Evolutionary conservation across 2,329 filamentous ascomycete species (phyloP).

Genomic region (Hysterium pulicare): DNA sequence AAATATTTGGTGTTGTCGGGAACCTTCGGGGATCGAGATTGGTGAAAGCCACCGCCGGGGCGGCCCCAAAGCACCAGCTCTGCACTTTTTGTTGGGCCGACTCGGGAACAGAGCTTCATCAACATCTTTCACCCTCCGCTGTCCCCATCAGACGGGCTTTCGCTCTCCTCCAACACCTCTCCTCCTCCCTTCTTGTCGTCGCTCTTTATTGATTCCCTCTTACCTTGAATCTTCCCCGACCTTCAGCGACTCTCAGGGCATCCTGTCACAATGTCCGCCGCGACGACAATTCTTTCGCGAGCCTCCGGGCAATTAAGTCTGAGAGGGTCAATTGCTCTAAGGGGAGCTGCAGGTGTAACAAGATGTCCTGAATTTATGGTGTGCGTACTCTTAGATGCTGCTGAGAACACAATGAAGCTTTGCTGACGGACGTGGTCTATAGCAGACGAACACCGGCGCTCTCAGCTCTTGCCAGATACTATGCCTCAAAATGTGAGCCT

Average conservation of each 20-base stretch:
- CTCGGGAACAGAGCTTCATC: neutral
- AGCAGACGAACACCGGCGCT: conserved; percentile 50
- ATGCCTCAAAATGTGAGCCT: conserved; percentile 64
- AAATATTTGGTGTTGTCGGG: too few relatives aligned
- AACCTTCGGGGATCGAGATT: too few relatives aligned
- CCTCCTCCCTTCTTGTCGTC: conserved; percentile 25
- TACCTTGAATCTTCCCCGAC: conserved; percentile 9
- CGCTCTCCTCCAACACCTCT: neutral
- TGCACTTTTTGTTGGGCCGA: conserved; percentile 4
- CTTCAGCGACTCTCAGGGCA: conserved; percentile 15
- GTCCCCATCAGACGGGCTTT: neutral
- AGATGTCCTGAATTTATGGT: conserved; percentile 25
- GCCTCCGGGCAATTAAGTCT: conserved; percentile 43
- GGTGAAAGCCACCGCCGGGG: too few relatives aligned
- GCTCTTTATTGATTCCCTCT: conserved; percentile 20
- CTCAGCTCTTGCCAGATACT: conserved; percentile 61
- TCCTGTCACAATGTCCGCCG: conserved; percentile 54
- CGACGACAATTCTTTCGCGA: conserved; percentile 45
- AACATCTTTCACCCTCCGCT: neutral
- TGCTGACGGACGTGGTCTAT: conserved; percentile 22
- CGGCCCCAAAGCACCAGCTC: too few relatives aligned
- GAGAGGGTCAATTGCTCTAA: conserved; percentile 41
- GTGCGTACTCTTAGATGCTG: conserved; percentile 28
- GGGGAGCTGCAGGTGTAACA: conserved; percentile 44
- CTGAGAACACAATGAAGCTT: conserved; percentile 9